These are phyloP conservation scores for Paxillus ammoniavirescens DNA, from an alignment of 768 basidiomycete genomes.

Conservation along the genomic window DNA sequence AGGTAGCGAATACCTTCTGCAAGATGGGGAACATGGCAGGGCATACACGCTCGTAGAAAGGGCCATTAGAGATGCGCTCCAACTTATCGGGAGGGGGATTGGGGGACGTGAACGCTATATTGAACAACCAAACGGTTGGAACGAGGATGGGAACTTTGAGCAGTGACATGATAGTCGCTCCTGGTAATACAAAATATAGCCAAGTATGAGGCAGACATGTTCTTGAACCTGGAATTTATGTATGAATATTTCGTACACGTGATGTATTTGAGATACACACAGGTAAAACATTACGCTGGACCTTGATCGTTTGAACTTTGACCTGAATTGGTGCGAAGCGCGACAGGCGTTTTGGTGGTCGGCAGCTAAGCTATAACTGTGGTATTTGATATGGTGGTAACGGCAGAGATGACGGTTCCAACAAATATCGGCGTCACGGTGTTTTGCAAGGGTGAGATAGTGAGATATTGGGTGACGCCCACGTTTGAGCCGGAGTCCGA, in stretches of 20 bases:
- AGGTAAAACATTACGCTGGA: not conserved
- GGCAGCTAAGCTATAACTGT: not conserved
- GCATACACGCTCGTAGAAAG: slow-evolving; percentile 24
- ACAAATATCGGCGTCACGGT: not conserved
- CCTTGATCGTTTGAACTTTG: not conserved
- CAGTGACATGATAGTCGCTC: slow-evolving; percentile 14
- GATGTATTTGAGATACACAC: slow-evolving; percentile 1
- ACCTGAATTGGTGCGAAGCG: slow-evolving; percentile 1
- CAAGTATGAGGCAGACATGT: too few species aligned
- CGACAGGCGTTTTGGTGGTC: not conserved
- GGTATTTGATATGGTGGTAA: not conserved
- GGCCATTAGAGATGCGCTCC: slow-evolving; percentile 15
- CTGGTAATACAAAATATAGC: not conserved
- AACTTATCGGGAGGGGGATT: slow-evolving; percentile 17
- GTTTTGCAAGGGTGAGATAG: too few species aligned
- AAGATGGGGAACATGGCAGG: slow-evolving; percentile 19
- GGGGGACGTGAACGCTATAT: slow-evolving; percentile 23
- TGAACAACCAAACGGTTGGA: slow-evolving; percentile 28
- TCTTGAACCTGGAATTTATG: slow-evolving; percentile 10
- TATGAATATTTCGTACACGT: slow-evolving; percentile 12
- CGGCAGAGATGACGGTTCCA: not conserved
- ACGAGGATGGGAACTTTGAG: slow-evolving; percentile 22
- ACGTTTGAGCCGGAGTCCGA: not conserved
- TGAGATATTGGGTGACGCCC: too few species aligned
- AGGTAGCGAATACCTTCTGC: slow-evolving; percentile 20